Percentiles rank a stretch among this genome's conserved stretches.
phyloP scores from a whole-genome alignment of 2,329 filamentous ascomycete species.

The Emmonsiellopsis sp. region DNA sequence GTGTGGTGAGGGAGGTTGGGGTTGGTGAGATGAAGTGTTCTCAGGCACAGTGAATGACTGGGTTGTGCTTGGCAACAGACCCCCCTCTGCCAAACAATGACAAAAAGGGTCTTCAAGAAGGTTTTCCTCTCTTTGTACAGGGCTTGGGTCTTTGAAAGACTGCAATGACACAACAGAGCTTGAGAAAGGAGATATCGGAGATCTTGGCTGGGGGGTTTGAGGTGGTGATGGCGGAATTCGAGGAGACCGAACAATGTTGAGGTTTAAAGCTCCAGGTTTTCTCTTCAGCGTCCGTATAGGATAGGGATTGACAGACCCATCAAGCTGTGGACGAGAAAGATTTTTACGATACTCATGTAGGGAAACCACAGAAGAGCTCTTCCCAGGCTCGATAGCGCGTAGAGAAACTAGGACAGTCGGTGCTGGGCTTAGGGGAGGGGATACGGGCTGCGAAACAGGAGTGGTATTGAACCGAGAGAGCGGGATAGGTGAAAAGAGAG shows the following conservation, averaged over 20 bases:
- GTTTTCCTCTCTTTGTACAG: neutral
- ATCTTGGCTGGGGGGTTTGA: conserved; percentile 5
- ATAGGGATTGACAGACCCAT: neutral
- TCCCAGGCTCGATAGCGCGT: conserved; percentile 1
- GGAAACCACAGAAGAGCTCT: conserved; percentile 7
- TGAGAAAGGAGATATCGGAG: neutral
- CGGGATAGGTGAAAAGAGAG: conserved; percentile 5
- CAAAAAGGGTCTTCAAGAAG: neutral
- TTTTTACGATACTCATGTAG: conserved; percentile 13
- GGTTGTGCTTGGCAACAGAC: neutral
- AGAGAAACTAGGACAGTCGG: conserved; percentile 11
- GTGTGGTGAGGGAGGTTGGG: neutral
- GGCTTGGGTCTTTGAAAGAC: neutral
- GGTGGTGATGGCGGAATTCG: conserved; percentile 10
- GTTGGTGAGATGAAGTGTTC: neutral
- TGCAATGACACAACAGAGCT: neutral
- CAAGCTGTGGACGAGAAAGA: conserved; percentile 6
- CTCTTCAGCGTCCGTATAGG: conserved; percentile 10
- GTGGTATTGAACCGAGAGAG: conserved; percentile 1
- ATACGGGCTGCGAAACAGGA: conserved; percentile 1
- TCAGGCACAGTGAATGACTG: neutral
- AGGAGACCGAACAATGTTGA: conserved; percentile 6
- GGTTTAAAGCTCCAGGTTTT: conserved; percentile 12
- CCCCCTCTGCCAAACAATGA: neutral
- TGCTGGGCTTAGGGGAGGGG: conserved; percentile 10